Evolutionary conservation across 768 basidiomycete species (phyloP).

Genomic region (Trametes elegans): DNA sequence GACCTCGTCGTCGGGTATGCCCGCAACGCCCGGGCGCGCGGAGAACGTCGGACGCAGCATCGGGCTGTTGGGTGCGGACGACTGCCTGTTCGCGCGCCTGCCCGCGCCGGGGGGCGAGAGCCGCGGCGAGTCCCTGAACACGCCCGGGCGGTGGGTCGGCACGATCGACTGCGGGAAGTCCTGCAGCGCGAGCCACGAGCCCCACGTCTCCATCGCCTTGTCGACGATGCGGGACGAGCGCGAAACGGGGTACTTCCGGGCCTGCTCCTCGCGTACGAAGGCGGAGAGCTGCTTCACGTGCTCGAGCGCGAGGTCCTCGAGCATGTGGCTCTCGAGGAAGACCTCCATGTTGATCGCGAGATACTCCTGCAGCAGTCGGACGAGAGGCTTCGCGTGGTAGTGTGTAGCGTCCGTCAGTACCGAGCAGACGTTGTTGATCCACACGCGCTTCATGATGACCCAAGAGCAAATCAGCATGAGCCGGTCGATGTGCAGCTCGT

Average conservation of each 20-base stretch:
- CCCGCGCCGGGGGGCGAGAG: constrained; percentile 31
- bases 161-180: constrained; percentile 64
- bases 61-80: constrained; percentile 31
- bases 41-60: constrained; percentile 23
- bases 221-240: constrained; percentile 54
- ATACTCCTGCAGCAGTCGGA: constrained; percentile 72
- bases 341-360: constrained; percentile 84
- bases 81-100: constrained; percentile 22
- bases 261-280: constrained; percentile 59
- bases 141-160: constrained; percentile 25
- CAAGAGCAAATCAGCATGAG: constrained; percentile 81
- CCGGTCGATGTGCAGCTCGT: constrained; percentile 85
- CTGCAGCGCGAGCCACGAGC: constrained; percentile 67
- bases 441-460: constrained; percentile 65
- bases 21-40: constrained; percentile 19
- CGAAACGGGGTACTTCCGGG: constrained; percentile 61
- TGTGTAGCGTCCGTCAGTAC: constrained; percentile 81
- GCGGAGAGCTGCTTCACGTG: constrained; percentile 66
- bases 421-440: constrained; percentile 73
- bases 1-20: constrained; percentile 54
- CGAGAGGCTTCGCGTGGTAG: constrained; percentile 68
- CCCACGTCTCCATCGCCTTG: constrained; percentile 56
- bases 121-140: constrained; percentile 29
- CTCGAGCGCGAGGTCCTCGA: constrained; percentile 69
- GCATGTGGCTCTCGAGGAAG: constrained; percentile 74